Evolutionary conservation across 1,139 yeast species (phyloP).

Genomic region (Blastobotrys aristatus): DNA sequence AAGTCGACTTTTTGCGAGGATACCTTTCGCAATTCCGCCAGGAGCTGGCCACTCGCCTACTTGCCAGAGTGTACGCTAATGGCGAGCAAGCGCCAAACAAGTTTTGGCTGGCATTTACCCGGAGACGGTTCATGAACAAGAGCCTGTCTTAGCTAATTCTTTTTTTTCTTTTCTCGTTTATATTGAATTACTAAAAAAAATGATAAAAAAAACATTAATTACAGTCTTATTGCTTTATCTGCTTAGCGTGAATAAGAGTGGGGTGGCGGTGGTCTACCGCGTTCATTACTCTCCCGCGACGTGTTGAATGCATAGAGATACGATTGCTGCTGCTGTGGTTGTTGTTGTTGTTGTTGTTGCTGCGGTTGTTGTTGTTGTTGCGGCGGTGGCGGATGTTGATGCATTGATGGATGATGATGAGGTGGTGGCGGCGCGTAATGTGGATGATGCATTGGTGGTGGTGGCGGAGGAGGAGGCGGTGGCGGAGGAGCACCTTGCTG

Average conservation of each 20-base stretch:
- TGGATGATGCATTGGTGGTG: conserved; percentile 7
- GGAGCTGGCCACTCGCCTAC: conserved; percentile 77
- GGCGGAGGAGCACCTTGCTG: conserved; percentile 5
- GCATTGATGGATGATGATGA: conserved; percentile 2
- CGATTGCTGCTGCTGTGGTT: conserved; percentile 11
- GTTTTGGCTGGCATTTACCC: conserved; percentile 93
- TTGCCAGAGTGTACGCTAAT: conserved; percentile 57
- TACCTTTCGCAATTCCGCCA: conserved; percentile 92
- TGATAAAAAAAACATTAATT: not conserved
- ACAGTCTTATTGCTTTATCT: not conserved
- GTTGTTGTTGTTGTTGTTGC: conserved; percentile 12
- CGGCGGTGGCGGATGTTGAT: conserved; percentile 6
- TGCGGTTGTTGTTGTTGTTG: conserved; percentile 8
- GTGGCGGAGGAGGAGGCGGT: not conserved
- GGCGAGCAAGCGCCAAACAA: conserved; percentile 45
- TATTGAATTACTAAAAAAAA: not conserved
- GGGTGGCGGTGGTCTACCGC: conserved; percentile 17
- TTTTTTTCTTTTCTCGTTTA: not conserved
- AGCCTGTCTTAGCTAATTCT: conserved; percentile 34
- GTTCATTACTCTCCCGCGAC: conserved; percentile 26
- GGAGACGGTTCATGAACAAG: conserved; percentile 93
- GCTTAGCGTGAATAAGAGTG: conserved; percentile 4
- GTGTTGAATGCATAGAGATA: conserved; percentile 18
- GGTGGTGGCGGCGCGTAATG: conserved; percentile 6
- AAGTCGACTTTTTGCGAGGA: conserved; percentile 70